phyloP scores from a whole-genome alignment of 495 filamentous ascomycete genomes.

The Immersiella caudata region DNA sequence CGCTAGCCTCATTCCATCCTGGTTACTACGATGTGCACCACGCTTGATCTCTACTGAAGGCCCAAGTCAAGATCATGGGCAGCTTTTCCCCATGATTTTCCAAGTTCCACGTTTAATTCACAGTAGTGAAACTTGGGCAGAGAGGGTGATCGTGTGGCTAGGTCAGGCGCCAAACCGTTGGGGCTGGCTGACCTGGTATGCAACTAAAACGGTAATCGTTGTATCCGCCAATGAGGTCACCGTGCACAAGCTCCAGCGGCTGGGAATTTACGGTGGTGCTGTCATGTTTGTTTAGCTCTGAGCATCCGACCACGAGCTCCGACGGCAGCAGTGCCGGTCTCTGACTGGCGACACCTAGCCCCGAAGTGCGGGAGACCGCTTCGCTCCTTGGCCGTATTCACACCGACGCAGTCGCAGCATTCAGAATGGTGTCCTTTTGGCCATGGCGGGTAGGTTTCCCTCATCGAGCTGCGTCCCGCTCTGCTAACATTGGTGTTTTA shows the following conservation, averaged over 20 bases:
- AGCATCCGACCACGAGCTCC: background rate
- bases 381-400: background rate
- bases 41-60: background rate
- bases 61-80: background rate
- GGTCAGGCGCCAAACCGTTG: background rate
- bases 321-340: constrained; percentile 5
- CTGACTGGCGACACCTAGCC: background rate
- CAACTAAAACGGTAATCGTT: constrained; percentile 13
- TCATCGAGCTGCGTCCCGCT: constrained; percentile 29
- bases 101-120: background rate
- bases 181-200: background rate
- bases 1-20: background rate
- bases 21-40: background rate
- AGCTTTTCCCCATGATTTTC: background rate
- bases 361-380: background rate
- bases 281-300: background rate
- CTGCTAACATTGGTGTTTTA: background rate
- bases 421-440: constrained; percentile 79
- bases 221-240: constrained; percentile 28
- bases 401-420: background rate
- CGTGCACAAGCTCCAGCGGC: constrained; percentile 17
- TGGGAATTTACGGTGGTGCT: background rate
- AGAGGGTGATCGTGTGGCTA: background rate
- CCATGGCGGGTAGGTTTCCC: constrained; percentile 46
- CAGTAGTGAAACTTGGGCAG: background rate